Evolutionary conservation across 176 grass and related monocot genomes (phyloP).

Genomic region (Stipa capillata): DNA sequence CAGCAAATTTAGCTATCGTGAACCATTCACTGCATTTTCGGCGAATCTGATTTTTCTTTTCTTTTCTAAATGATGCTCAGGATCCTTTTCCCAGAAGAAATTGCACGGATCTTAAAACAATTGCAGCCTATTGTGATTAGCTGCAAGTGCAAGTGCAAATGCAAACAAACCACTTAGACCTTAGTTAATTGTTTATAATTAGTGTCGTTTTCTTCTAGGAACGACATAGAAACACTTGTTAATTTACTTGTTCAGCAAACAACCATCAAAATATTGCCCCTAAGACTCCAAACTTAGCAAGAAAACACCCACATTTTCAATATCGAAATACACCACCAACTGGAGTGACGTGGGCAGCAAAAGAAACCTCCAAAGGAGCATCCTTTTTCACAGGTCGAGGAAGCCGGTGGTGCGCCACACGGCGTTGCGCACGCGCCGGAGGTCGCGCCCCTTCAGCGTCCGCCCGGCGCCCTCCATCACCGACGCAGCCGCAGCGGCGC

Average conservation of each 20-base stretch:
- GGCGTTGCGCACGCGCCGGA: conserved; percentile 74
- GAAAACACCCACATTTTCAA: conserved; percentile 1
- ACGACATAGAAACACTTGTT: conserved; percentile 8
- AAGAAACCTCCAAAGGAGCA: conserved; percentile 35
- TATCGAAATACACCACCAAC: neutral
- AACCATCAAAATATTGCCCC: neutral
- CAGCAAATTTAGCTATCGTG: neutral
- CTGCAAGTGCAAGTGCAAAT: neutral
- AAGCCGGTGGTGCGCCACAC: conserved; percentile 79
- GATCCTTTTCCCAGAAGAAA: neutral
- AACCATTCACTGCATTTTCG: neutral
- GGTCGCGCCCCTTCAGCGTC: conserved; percentile 76
- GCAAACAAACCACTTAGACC: neutral
- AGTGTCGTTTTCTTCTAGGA: neutral
- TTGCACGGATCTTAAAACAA: neutral
- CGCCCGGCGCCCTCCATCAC: conserved; percentile 70
- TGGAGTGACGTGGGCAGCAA: neutral
- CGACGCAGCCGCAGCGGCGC: conserved; percentile 44
- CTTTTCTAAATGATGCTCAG: neutral
- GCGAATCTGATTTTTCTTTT: neutral
- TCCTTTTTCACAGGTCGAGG: conserved; percentile 65
- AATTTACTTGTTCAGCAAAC: neutral
- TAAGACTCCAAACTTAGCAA: neutral
- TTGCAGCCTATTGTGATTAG: neutral
- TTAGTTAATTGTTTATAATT: neutral